phyloP scores from a whole-genome alignment of 2,329 filamentous ascomycete genomes.

The Chaetothyriales sp. region DNA sequence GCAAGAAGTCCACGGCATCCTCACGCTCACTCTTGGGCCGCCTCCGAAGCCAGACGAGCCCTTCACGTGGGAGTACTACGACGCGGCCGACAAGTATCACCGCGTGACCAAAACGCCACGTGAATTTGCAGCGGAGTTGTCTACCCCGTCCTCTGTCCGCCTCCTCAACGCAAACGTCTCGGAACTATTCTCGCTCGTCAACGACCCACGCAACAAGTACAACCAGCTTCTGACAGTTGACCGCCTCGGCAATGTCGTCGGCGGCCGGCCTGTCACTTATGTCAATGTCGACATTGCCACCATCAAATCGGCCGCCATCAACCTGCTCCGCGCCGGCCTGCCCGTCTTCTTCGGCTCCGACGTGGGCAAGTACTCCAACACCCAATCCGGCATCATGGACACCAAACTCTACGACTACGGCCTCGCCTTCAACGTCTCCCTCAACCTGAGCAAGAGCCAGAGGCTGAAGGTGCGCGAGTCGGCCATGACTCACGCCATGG shows the following conservation, averaged over 20 bases:
- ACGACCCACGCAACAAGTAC: constrained; percentile 68
- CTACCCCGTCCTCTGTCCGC: constrained; percentile 41
- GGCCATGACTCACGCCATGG: constrained; percentile 86
- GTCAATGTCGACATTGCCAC: constrained; percentile 63
- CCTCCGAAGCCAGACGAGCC: constrained; percentile 52
- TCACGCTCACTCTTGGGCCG: constrained; percentile 70
- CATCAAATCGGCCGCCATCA: constrained; percentile 58
- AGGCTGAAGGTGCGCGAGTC: constrained; percentile 59
- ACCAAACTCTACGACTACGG: constrained; percentile 61
- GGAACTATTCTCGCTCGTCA: constrained; percentile 63
- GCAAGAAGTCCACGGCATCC: constrained; percentile 61
- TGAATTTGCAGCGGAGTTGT: constrained; percentile 56
- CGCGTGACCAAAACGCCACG: constrained; percentile 51
- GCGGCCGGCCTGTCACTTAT: constrained; percentile 60
- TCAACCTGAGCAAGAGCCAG: constrained; percentile 62
- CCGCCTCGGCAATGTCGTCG: constrained; percentile 66
- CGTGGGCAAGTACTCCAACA: constrained; percentile 67
- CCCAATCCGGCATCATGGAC: constrained; percentile 61
- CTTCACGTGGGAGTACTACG: constrained; percentile 71
- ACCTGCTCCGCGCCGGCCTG: constrained; percentile 61
- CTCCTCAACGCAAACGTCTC: constrained; percentile 47
- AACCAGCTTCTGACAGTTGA: constrained; percentile 59
- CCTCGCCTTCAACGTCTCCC: constrained; percentile 63
- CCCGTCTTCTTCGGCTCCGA: constrained; percentile 84
- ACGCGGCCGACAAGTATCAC: constrained; percentile 50